Base-by-base conservation (phyloP, 805 yeast genomes). In the Candida gorgasii region DNA sequence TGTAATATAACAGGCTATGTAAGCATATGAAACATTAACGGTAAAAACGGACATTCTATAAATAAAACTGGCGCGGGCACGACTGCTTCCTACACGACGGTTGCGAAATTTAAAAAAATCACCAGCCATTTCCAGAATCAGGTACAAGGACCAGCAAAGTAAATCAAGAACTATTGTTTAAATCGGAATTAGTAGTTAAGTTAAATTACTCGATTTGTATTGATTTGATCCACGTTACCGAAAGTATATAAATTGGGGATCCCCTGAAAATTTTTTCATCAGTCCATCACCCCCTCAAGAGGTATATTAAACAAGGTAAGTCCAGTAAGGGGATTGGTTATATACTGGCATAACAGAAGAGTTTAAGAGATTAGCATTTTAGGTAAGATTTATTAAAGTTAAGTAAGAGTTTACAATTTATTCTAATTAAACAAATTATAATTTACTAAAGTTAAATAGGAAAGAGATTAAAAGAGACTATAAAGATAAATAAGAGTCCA, bases 241-340 rank as follows among this genome's bases (percentile, higher is more conserved):
- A 12, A 31, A n/a, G 5, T 18, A 11, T 31, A 31, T 31, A 31
- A 31, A 31, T 12, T 5, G 14, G 15, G n/a, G 12, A 16, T 29
- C 33, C 20, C 33, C n/a, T 8, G 3, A 15, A 29, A 29, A 29
- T 8, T 4, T 5, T 11, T 15, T 29, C 20, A 29, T 8, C 4
- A 18, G 8, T 15, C 6, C 17, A 18, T 34, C 3, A 17, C 37
- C 37, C 37, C 12, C 27, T 9, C 4, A 17, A 18, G 18, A 31
- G 35, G 35, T 31, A 24, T 13, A 18, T 18, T 19, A 12, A 34
- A 27, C 15, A 14, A 34, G 37, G 37, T 19, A 34, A 34, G 37
- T 34, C 37, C 37, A 34, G 28, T 34, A 33, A 34, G 19, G 15
- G 37, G 26, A 14, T 20, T n/a, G 20, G 28, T 11, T 9, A 15